phyloP scores from a whole-genome alignment of 129 eudicot genomes.

The Lonicera japonica region DNA sequence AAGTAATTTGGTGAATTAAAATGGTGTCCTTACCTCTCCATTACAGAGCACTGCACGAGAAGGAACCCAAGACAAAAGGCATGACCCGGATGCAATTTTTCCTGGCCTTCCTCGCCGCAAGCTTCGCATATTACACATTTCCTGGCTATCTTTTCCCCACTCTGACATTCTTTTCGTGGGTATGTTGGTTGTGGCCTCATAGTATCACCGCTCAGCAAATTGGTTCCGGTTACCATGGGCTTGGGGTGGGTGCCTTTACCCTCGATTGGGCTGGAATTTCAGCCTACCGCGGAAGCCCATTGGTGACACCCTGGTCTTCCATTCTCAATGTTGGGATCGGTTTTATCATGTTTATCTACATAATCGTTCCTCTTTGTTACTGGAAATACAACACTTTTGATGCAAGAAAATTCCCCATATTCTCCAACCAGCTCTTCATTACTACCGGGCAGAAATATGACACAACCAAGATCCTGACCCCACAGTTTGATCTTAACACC shows the following conservation, averaged over 20 bases:
- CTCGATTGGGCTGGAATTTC: conserved; percentile 96
- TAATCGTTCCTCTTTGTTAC: conserved; percentile 82
- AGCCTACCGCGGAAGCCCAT: conserved; percentile 92
- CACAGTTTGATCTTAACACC: conserved; percentile 66
- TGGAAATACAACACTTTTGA: conserved; percentile 91
- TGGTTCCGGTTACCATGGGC: conserved; percentile 87
- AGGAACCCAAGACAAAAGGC: conserved; percentile 52
- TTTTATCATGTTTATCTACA: conserved; percentile 81
- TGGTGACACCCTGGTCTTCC: conserved; percentile 85
- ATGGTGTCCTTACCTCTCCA: not conserved
- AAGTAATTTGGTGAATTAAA: not conserved
- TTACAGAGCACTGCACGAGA: conserved; percentile 87
- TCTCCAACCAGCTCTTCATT: conserved; percentile 71
- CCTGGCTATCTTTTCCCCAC: conserved; percentile 91
- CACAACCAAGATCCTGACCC: conserved; percentile 75
- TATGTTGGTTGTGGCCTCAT: conserved; percentile 85
- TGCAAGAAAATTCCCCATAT: conserved; percentile 78
- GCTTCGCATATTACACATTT: conserved; percentile 76
- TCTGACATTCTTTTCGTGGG: conserved; percentile 92
- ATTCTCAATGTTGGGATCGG: conserved; percentile 81
- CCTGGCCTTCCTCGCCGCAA: conserved; percentile 54
- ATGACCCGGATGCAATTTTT: conserved; percentile 80
- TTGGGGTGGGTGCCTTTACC: conserved; percentile 89
- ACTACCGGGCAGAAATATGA: conserved; percentile 66
- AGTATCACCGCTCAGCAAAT: conserved; percentile 91